Evolutionary conservation across 805 yeast genomes (phyloP), one percentile per base, ranked within the genome.

Genomic region (Starmerella potacharoeniae): DNA sequence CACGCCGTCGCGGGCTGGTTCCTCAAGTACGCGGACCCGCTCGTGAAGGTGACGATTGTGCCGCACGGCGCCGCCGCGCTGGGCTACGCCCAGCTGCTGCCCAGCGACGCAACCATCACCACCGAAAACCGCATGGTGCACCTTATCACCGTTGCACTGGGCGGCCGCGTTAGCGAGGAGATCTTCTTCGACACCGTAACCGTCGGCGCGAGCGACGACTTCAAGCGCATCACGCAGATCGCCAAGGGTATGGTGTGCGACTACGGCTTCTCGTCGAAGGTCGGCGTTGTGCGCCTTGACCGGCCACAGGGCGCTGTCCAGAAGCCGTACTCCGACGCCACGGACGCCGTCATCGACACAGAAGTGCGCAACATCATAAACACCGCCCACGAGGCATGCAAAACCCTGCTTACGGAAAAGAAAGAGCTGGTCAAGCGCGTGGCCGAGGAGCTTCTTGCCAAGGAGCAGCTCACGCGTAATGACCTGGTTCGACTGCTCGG

Each of bases 1-100:
- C 97, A 89, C 69, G 97, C 97, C 4, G 84, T 89, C 49, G 86
- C 96, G 71, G 97, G 96, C 28, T 90, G 96, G 97, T 87, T 75
- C 67, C 75, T 89, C 66, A 79, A 82, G 71, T 81, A 73, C 71
- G 96, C 97, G 10, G 95, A 89, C 68, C 97, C 97, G 7, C 73
- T 89, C 57, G 78, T 90, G 56, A 89, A 89, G 70, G 96, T 89
- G n/a, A 84, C 95, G 22, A 89, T 89, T 62, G 86, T 89, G 58
- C 97, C 97, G 55, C 81, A 95, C 69, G 96, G 96, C 28, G 86
- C 85, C 69, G 96, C 95, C 51, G 95, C 96, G 13, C 74, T 89
- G 54, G 97, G 97, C n/a, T 89, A 90, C 68, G 96, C 97, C 4
- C 96, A 90, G 70, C 86, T 89, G 66, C 75, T 90, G 59, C 97